phyloP scores from a whole-genome alignment of 1,139 yeast species.

The Saccharomyces hybrid region DNA sequence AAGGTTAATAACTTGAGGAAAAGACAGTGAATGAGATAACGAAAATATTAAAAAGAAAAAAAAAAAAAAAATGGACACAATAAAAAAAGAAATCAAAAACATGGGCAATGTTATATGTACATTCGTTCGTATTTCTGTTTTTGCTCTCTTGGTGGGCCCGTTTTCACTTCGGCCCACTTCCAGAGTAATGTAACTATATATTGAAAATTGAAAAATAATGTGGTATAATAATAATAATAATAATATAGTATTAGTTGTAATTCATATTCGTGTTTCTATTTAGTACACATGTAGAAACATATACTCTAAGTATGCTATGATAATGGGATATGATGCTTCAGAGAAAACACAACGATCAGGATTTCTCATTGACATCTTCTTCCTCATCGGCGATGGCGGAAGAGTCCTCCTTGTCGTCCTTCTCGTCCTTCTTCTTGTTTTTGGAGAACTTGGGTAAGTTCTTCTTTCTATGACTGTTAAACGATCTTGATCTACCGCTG shows the following conservation, averaged over 20 bases:
- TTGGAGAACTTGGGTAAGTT: conserved; percentile 27
- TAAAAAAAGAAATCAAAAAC: conserved; percentile 24
- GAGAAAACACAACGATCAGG: not conserved
- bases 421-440: conserved; percentile 8
- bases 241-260: not conserved
- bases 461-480: conserved; percentile 30
- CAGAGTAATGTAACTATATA: too few species aligned
- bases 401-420: conserved; percentile 7
- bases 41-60: not conserved
- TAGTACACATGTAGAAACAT: conserved; percentile 37
- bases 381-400: conserved; percentile 11
- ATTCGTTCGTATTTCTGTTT: not conserved
- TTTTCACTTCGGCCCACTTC: too few species aligned
- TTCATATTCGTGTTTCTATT: conserved; percentile 30
- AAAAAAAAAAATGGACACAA: too few species aligned
- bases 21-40: not conserved
- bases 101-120: not conserved
- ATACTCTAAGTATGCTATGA: conserved; percentile 33
- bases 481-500: conserved; percentile 33
- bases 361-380: not conserved
- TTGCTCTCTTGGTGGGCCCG: conserved; percentile 17
- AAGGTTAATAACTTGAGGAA: conserved; percentile 17
- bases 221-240: not conserved
- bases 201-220: too few species aligned
- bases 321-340: not conserved